phyloP scores from a whole-genome alignment of 352 stramenopile species.

The Nothophytophthora sp. region DNA sequence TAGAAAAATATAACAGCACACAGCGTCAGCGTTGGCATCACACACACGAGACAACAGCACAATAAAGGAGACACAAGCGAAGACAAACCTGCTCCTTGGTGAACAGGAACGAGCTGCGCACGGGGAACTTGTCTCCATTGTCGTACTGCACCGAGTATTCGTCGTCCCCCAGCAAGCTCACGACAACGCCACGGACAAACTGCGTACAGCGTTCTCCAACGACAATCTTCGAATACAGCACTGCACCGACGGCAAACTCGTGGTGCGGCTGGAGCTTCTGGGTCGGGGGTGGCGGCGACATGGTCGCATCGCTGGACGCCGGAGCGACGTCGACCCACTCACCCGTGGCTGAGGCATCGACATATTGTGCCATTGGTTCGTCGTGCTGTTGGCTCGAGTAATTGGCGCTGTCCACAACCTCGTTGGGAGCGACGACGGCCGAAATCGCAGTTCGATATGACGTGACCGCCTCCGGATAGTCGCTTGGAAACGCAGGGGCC shows the following conservation, averaged over 20 bases:
- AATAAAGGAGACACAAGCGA: neutral
- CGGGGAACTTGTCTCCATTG: slow-evolving; percentile 55
- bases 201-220: slow-evolving; percentile 33
- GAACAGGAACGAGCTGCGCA: slow-evolving; percentile 40
- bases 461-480: slow-evolving; percentile 8
- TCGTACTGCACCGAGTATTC: slow-evolving; percentile 58
- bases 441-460: slow-evolving; percentile 37
- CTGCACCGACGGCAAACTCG: slow-evolving; percentile 35
- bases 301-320: neutral
- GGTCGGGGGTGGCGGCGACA: slow-evolving; percentile 1
- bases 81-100: slow-evolving; percentile 47
- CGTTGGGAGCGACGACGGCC: slow-evolving; percentile 19
- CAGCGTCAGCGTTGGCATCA: slow-evolving; percentile 11
- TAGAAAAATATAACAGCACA: slow-evolving; percentile 4
- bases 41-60: too few relatives aligned
- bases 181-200: slow-evolving; percentile 47
- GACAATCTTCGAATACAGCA: slow-evolving; percentile 48
- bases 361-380: neutral
- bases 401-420: neutral
- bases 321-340: neutral
- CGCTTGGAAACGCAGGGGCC: slow-evolving; percentile 14
- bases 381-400: slow-evolving; percentile 2
- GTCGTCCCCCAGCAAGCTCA: slow-evolving; percentile 38
- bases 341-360: neutral
- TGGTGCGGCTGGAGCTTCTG: slow-evolving; percentile 5